Base-by-base conservation (phyloP, 768 basidiomycete species). In the Tulasnella sp. region DNA sequence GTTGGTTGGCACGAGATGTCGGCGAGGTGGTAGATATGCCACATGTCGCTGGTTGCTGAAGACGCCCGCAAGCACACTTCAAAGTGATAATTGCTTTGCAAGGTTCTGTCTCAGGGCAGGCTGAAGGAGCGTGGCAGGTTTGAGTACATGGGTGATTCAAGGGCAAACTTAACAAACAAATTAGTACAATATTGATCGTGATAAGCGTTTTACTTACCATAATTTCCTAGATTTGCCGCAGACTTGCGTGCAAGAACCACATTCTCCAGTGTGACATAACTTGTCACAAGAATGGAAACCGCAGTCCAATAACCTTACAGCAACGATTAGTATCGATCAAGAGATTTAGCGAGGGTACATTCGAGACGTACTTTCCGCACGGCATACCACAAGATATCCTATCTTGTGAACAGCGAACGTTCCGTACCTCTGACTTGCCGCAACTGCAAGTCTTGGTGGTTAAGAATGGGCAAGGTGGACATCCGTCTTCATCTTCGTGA, bases 241-340 rank as follows among this genome's bases (percentile, higher is more conserved):
- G 2, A 74, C 70, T 28, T 81, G 72, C 2, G 70, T 71, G 65
- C 91, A 95, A 0, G 70, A 48, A 2, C 88, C 88, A 60, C 93
- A 98, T 4, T 74, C 76, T 37, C 81, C 88, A 2, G 72, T 68
- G 60, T 99, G 95, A 64, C 95, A 99, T 0, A 72, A 59, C 49
- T 79, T 73, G 53, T 83, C 78, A 63, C 95, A 99, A 12, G 73
- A 78, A 63, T 99, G 95, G 62, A 82, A 89, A 2, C 93, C 95
- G 59, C 95, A 99, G 0, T 66, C 66, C 50, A 96, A 67, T 2
- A 83, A 64, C 55, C 79, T 82, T 48, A 2, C 22, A 24, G 3
- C 19, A 49, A 28, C 5, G 16, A 8, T 1, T 1, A 32, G 19
- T 28, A 9, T 7, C 27, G 15, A 19, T 19, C 5, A 34, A 52